Conservation (phyloP, 2,329 filamentous ascomycete genomes). For the Remersonia thermophila region DNA sequence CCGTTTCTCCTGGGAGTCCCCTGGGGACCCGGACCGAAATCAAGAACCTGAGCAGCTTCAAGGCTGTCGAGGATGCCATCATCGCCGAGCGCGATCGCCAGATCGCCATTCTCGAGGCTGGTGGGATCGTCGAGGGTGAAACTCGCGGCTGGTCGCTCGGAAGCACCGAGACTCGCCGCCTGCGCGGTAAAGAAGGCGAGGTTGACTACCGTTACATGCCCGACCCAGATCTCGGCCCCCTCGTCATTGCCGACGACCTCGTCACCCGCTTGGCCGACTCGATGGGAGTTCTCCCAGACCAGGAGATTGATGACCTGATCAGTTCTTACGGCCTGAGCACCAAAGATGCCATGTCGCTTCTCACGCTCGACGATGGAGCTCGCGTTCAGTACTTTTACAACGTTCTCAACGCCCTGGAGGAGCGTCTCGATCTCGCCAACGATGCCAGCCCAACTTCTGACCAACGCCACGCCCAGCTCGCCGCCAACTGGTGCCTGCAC, state of each 20-base stretch:
- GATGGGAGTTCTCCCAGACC: constrained; percentile 62
- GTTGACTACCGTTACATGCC: constrained; percentile 99
- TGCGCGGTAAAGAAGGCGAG: constrained; percentile 90
- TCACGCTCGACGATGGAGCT: constrained; percentile 64
- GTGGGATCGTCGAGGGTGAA: constrained; percentile 67
- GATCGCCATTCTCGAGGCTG: constrained; percentile 64
- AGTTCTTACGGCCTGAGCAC: constrained; percentile 53
- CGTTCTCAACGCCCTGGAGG: constrained; percentile 40
- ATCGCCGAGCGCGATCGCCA: constrained; percentile 83
- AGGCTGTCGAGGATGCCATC: constrained; percentile 88
- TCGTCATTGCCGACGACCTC: constrained; percentile 62
- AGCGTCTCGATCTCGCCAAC: constrained; percentile 8
- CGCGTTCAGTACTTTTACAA: constrained; percentile 72
- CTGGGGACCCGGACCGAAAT: constrained; percentile 90
- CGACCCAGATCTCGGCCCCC: constrained; percentile 75
- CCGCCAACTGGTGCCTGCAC: constrained; percentile 59
- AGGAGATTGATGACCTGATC: constrained; percentile 50
- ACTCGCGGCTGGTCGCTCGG: constrained; percentile 89
- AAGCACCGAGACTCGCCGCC: constrained; percentile 62
- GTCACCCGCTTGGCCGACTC: constrained; percentile 49
- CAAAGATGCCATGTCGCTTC: constrained; percentile 74
- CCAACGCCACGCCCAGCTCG: constrained; percentile 32
- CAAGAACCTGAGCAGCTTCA: constrained; percentile 92
- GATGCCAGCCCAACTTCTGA: constrained; percentile 12
- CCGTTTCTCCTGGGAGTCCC: no score